Conservation (phyloP, 371 early-diverging fungal genomes). For the Umbelopsis sp. region DNA sequence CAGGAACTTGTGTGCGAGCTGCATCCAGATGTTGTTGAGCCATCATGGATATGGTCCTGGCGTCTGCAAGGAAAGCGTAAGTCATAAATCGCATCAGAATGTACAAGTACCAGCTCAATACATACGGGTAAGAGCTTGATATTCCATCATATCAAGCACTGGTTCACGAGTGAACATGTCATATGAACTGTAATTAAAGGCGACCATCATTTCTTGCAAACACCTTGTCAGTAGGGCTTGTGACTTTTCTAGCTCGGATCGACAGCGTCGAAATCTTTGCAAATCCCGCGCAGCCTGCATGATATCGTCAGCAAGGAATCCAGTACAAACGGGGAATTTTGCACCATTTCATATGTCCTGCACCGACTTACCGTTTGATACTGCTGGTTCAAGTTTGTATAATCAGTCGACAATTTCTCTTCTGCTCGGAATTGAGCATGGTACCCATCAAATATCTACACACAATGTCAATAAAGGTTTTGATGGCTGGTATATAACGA, state of each 20-base stretch:
- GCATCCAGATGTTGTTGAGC: constrained; percentile 40
- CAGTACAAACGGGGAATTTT: too few species aligned
- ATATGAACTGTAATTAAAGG: constrained; percentile 3
- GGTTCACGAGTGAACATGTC: constrained; percentile 12
- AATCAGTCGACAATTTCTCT: constrained; percentile 4
- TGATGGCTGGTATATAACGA: too few species aligned
- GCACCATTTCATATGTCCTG: neutral
- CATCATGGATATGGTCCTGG: constrained; percentile 23
- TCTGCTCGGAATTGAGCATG: constrained; percentile 6
- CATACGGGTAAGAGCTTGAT: constrained; percentile 8
- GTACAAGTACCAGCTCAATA: too few species aligned
- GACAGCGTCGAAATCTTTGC: constrained; percentile 6
- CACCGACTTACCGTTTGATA: constrained; percentile 5
- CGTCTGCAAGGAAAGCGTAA: neutral
- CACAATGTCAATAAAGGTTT: too few species aligned
- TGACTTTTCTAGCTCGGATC: neutral
- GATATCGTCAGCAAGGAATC: too few species aligned
- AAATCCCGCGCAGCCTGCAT: constrained; percentile 1
- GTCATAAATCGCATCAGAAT: too few species aligned
- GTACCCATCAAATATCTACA: neutral
- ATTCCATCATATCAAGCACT: constrained; percentile 6
- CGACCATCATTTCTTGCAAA: neutral
- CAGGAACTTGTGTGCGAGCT: constrained; percentile 40
- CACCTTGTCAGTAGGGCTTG: neutral
- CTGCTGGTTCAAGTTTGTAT: neutral